These are phyloP conservation scores for Filosporella fistucella DNA, from an alignment of 495 filamentous ascomycete species.

Conservation along the genomic window DNA sequence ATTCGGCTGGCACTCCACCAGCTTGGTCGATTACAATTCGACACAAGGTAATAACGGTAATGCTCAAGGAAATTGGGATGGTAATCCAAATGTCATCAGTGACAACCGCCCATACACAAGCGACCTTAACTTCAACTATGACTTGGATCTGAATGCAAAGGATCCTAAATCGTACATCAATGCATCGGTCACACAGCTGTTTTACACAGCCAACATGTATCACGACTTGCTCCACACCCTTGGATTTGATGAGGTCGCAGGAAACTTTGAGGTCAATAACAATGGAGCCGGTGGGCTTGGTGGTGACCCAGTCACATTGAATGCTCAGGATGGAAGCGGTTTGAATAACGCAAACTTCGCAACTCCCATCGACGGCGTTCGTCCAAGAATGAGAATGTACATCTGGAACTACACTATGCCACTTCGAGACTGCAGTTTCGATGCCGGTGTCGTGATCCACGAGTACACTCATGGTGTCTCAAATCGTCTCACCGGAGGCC, in stretches of 20 bases:
- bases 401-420: background rate
- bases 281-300: background rate
- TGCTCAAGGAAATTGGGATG: background rate
- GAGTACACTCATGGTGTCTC: background rate
- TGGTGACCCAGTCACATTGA: background rate
- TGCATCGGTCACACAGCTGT: background rate
- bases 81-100: background rate
- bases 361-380: background rate
- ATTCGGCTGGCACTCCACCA: background rate
- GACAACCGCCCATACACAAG: background rate
- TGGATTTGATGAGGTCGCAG: background rate
- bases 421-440: background rate
- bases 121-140: background rate
- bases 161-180: background rate
- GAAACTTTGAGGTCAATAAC: background rate
- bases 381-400: background rate
- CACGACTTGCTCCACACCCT: background rate
- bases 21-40: background rate
- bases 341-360: background rate
- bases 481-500: background rate
- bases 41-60: background rate
- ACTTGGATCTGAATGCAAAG: background rate
- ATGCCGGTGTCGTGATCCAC: background rate
- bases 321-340: constrained; percentile 1
- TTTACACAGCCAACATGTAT: background rate